These are phyloP conservation scores for Fusarium nematophilum DNA, from an alignment of 2,329 filamentous ascomycete species.

Conservation along the genomic window DNA sequence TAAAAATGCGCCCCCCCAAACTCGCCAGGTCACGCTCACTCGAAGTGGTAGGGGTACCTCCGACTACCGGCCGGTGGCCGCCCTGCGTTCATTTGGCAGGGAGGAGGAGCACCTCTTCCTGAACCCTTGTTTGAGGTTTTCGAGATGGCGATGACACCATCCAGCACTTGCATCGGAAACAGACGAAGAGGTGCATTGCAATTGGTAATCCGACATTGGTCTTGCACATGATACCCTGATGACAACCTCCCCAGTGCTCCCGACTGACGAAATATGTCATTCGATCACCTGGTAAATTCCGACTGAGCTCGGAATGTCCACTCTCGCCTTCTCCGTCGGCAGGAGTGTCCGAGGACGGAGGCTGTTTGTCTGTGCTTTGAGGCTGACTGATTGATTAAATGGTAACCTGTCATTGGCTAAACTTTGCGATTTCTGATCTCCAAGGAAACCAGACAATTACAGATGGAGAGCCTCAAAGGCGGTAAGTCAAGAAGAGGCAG, in stretches of 20 bases:
- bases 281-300: not conserved
- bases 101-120: not conserved
- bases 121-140: constrained; percentile 5
- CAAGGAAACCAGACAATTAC: not conserved
- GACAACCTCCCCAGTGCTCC: constrained; percentile 4
- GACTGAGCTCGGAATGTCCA: constrained; percentile 9
- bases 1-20: constrained; percentile 28
- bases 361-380: constrained; percentile 12
- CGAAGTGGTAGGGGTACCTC: constrained; percentile 27
- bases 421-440: not conserved
- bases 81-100: constrained; percentile 6
- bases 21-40: not conserved
- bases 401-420: constrained; percentile 29
- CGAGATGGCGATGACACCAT: constrained; percentile 33
- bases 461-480: not conserved
- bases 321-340: constrained; percentile 27
- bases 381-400: constrained; percentile 43
- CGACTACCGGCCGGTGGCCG: constrained; percentile 45
- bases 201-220: constrained; percentile 26
- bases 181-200: constrained; percentile 9
- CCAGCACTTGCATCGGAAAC: constrained; percentile 21
- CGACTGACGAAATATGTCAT: constrained; percentile 3
- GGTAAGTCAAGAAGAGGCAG: not conserved
- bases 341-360: constrained; percentile 34
- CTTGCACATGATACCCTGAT: not conserved